These are phyloP conservation scores for Phoma sp. DNA, from an alignment of 2,329 filamentous ascomycete genomes.

Conservation along the genomic window DNA sequence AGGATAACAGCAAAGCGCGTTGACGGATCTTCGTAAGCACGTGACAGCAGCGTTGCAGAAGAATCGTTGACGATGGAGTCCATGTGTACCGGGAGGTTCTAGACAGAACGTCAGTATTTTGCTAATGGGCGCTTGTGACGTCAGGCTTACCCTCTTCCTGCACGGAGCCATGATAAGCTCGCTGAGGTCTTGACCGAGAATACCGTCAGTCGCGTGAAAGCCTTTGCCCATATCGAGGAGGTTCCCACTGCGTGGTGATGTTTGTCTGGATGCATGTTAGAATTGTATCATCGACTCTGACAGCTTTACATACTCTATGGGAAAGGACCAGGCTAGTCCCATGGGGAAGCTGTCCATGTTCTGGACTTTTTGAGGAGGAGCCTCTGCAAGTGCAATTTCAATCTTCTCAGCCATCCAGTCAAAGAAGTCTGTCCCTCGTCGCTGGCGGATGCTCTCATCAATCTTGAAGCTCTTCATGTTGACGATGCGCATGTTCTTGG, in stretches of 20 bases:
- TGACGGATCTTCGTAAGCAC: slow-evolving; percentile 65
- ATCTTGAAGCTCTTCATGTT: slow-evolving; percentile 63
- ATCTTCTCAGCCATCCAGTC: slow-evolving; percentile 71
- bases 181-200: slow-evolving; percentile 65
- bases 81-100: slow-evolving; percentile 63
- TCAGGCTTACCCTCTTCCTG: slow-evolving; percentile 51
- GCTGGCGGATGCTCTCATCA: slow-evolving; percentile 60
- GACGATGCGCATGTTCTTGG: slow-evolving; percentile 60
- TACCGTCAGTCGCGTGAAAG: slow-evolving; percentile 65
- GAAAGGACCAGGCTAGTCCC: slow-evolving; percentile 71
- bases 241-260: slow-evolving; percentile 63
- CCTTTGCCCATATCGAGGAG: slow-evolving; percentile 71
- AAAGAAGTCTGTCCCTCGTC: slow-evolving; percentile 66
- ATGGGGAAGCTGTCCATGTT: slow-evolving; percentile 57
- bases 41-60: slow-evolving; percentile 65
- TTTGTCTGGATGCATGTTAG: slow-evolving; percentile 54
- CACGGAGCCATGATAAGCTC: slow-evolving; percentile 66
- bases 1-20: slow-evolving; percentile 69
- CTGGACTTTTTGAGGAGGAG: slow-evolving; percentile 47
- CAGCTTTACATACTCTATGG: slow-evolving; percentile 57
- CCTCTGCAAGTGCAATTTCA: slow-evolving; percentile 57
- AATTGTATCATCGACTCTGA: not conserved
- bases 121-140: not conserved
- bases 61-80: slow-evolving; percentile 70
- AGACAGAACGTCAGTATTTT: slow-evolving; percentile 23